Percentiles rank a stretch among this genome's conserved stretches.
Evolutionary conservation across 2,329 filamentous ascomycete species (phyloP).

Genomic region (Neopestalotiopsis sp.): DNA sequence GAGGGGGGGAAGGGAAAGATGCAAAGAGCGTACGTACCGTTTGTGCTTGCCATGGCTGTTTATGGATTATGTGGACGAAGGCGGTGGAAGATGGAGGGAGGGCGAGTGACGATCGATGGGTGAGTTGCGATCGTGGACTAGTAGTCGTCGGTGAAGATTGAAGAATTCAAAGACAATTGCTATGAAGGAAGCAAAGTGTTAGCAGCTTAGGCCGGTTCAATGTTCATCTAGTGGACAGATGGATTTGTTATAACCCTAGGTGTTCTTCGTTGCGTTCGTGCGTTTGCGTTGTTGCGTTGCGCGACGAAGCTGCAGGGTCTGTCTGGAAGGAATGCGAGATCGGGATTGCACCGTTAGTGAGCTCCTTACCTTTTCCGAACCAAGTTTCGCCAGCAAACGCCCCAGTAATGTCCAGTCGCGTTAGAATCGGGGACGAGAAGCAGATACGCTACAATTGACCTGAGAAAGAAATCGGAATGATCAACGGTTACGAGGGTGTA

Average conservation of each 20-base stretch:
- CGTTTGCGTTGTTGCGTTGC: not conserved
- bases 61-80: conserved; percentile 8
- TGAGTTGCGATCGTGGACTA: conserved; percentile 1
- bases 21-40: conserved; percentile 13
- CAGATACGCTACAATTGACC: conserved; percentile 1
- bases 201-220: not conserved
- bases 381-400: conserved; percentile 16
- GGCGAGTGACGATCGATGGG: not conserved
- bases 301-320: not conserved
- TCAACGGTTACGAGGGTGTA: not conserved
- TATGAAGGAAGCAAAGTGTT: not conserved
- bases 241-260: too few relatives aligned
- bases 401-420: conserved; percentile 10
- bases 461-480: not conserved
- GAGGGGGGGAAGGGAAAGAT: not conserved
- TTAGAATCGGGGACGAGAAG: not conserved
- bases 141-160: not conserved
- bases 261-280: too few relatives aligned
- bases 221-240: too few relatives aligned
- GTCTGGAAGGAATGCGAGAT: not conserved
- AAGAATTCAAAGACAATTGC: not conserved
- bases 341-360: not conserved
- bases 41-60: conserved; percentile 17
- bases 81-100: not conserved
- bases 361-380: conserved; percentile 16